These are phyloP conservation scores for Exophiala sp. DNA, from an alignment of 2,329 filamentous ascomycete genomes.

Conservation along the genomic window DNA sequence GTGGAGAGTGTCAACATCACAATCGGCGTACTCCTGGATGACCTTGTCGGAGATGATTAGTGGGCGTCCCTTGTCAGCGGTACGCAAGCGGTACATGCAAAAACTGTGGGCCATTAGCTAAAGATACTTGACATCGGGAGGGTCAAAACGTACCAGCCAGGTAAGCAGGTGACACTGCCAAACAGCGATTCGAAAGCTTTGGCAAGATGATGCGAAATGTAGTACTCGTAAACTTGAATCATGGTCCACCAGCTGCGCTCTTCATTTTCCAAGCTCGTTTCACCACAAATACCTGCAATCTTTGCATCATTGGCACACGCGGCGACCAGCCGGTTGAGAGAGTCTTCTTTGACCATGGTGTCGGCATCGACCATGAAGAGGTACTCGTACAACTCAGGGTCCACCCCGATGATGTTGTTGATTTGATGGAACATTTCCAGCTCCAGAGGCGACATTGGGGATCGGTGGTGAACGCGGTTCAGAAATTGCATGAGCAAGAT, in stretches of 20 bases:
- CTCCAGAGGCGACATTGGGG: slow-evolving; percentile 91
- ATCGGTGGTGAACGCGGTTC: slow-evolving; percentile 90
- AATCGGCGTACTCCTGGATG: slow-evolving; percentile 81
- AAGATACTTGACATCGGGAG: not conserved
- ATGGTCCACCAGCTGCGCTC: slow-evolving; percentile 97
- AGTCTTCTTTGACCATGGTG: slow-evolving; percentile 87
- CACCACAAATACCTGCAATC: slow-evolving; percentile 95
- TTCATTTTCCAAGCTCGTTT: slow-evolving; percentile 93
- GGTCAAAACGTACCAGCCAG: slow-evolving; percentile 73
- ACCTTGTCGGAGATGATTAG: slow-evolving; percentile 87
- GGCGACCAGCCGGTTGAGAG: slow-evolving; percentile 84
- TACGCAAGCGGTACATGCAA: slow-evolving; percentile 95
- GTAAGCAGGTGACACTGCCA: slow-evolving; percentile 95
- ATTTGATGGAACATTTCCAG: slow-evolving; percentile 98
- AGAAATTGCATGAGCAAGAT: slow-evolving; percentile 95
- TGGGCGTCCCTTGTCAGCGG: slow-evolving; percentile 87
- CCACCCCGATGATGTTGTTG: slow-evolving; percentile 97
- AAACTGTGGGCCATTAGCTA: slow-evolving; percentile 62
- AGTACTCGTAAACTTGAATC: slow-evolving; percentile 99
- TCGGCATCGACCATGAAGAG: slow-evolving; percentile 97
- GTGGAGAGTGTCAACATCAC: slow-evolving; percentile 87
- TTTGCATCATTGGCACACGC: slow-evolving; percentile 90
- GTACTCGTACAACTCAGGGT: slow-evolving; percentile 95
- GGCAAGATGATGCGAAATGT: slow-evolving; percentile 92
- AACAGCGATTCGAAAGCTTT: slow-evolving; percentile 98